Base-by-base conservation (phyloP, 169 alveolate genomes). In the Eimeria sp. region DNA sequence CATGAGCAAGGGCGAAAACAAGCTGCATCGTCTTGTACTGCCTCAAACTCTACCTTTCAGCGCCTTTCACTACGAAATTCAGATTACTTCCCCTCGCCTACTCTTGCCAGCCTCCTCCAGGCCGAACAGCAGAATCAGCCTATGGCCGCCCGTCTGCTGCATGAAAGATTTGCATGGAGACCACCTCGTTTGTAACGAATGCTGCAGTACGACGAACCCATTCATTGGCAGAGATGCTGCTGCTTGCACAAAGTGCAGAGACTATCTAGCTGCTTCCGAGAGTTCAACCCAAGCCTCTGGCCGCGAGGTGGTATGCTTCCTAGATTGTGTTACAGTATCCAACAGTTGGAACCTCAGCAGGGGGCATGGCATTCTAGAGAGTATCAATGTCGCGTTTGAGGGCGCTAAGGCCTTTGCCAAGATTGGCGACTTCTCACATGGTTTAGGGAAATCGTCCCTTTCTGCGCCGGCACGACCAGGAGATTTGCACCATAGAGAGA, bases 331-430 rank as follows among this genome's bases (percentile, higher is more conserved):
- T 65, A 87, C 67, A 43, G 93, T 87, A 5, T 61, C 93, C n/a
- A 87, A 87, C 93, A 18, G 82, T 11, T 87, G 93, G 93, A 34
- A 30, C 49, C 83, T 87, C 83, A 87, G 93, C 83, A 58, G 49
- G 54, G 73, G 2, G 82, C 72, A 87, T 75, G 93, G 93, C 9
- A n/a, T 87, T 43, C 82, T 87, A 40, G 93, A 87, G 63, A 57
- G 75, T 72, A 87, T 87, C 65, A 87, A 87, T 43, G 83, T 87
- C 82, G 7, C 16, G 16, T 87, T 87, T 43, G 40, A 87, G 30
- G 93, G 93, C 34, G 61, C 82, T 27, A 87, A 63, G 63, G 93
- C 83, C 83, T 87, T 87, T 63, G 93, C 83, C 93, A 87, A 43
- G 82, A n/a, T 61, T 40, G 82, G 34, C 58, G 82, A 61, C 43